Percentiles rank a stretch among this genome's conserved stretches.
Evolutionary conservation across 495 filamentous ascomycete species (phyloP).

Genomic region (Podospora tetraspora): DNA sequence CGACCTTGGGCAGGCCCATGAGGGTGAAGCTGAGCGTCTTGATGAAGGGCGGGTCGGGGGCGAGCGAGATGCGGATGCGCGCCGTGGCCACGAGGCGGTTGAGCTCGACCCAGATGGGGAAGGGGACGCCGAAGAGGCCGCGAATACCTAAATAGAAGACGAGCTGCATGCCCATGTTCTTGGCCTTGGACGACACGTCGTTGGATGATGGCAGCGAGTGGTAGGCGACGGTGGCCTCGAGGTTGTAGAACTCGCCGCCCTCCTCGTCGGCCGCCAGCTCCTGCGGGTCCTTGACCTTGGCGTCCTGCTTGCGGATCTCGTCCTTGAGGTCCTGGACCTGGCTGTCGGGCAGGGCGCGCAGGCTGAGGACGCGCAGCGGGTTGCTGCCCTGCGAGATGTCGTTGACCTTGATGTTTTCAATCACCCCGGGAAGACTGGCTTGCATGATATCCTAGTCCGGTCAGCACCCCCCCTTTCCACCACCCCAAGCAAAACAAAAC

Average conservation of each 20-base stretch:
- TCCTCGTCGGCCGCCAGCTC: conserved; percentile 86
- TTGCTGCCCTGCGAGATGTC: conserved; percentile 93
- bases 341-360: conserved; percentile 77
- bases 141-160: conserved; percentile 90
- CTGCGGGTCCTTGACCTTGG: conserved; percentile 76
- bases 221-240: conserved; percentile 91
- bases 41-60: conserved; percentile 83
- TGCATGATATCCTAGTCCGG: conserved; percentile 74
- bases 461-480: neutral
- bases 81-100: conserved; percentile 82
- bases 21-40: conserved; percentile 90
- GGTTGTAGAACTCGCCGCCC: conserved; percentile 88
- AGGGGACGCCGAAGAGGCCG: conserved; percentile 78
- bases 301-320: conserved; percentile 69
- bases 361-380: conserved; percentile 79
- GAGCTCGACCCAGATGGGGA: conserved; percentile 86
- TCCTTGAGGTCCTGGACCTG: conserved; percentile 75
- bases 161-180: conserved; percentile 92
- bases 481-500: neutral
- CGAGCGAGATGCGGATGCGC: conserved; percentile 73
- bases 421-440: conserved; percentile 78
- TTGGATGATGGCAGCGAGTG: conserved; percentile 71
- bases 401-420: conserved; percentile 93
- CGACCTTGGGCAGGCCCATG: conserved; percentile 85
- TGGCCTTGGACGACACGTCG: conserved; percentile 68